Evolutionary conservation across 495 filamentous ascomycete species (phyloP), one percentile per base, ranked within the genome.

Genomic region (Penicillium samsonianum): DNA sequence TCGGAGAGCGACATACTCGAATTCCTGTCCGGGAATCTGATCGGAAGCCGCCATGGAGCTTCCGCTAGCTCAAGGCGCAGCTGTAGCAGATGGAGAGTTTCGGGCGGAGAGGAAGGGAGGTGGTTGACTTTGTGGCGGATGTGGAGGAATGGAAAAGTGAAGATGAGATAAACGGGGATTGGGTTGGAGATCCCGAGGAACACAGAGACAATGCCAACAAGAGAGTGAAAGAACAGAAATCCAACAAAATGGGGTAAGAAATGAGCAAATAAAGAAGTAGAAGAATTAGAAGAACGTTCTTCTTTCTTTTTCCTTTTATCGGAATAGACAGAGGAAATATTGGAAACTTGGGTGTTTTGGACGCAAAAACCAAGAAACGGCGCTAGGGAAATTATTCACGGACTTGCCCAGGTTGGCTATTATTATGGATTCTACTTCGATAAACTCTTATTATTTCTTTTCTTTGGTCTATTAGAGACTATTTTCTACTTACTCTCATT

Each of bases 11-110:
- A 76, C 76, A 55, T 76, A 79, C 77, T 79, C 77, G 60, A 65
- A 79, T 71, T 79, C 76, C 57, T 71, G 57, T 53, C 56, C 75
- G 43, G 69, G 65, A 28, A 73, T 60, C 31, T 78, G 71, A 31
- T 77, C 70, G 56, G 73, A 48, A 40, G 55, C 48, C 65, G 74
- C 77, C 77, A 79, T 79, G 60, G 67, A 75, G 70, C 74, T 72
- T 53, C 59, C 56, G 52, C 60, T 66, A 72, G 70, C 67, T 73
- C 69, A 60, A 68, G 65, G 61, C 64, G 65, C 65, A 73, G 72
- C 68, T 61, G 63, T 63, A 50, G 50, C 63, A 58, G 62, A 46
- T 63, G 58, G 52, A 41, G 28, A 62, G 28, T 57, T n/a, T 19
- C 49, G 49, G 19, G 23, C 20, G 31, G 59, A 61, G 50, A 37